Conservation (phyloP, 176 grass and related monocot genomes). For the Carex cristatella region DNA sequence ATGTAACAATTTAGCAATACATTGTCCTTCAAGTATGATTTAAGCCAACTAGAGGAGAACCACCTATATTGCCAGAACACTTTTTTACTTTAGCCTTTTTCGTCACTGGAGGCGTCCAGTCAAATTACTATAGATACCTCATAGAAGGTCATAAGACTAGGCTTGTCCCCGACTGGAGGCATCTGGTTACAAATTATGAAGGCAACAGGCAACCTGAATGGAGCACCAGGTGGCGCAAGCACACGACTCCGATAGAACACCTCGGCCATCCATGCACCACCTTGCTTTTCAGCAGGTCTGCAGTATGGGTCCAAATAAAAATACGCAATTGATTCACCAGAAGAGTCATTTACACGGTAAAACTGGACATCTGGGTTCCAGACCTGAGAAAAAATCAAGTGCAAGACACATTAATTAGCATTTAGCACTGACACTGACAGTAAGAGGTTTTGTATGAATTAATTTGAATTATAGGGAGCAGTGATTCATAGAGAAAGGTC, state of each 20-base stretch:
- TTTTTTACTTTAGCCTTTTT: too few relatives aligned
- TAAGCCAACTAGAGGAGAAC: too few relatives aligned
- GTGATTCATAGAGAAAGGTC: slow-evolving; percentile 39
- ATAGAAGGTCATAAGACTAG: slow-evolving; percentile 88
- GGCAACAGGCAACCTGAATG: slow-evolving; percentile 72
- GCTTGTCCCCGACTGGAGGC: slow-evolving; percentile 74
- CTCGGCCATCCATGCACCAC: slow-evolving; percentile 84
- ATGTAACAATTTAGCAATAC: too few relatives aligned
- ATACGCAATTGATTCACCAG: slow-evolving; percentile 59
- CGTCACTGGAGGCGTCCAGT: not conserved
- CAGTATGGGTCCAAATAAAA: slow-evolving; percentile 93
- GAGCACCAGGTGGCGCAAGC: slow-evolving; percentile 48
- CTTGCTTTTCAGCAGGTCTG: slow-evolving; percentile 84
- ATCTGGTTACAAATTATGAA: slow-evolving; percentile 91
- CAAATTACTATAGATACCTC: slow-evolving; percentile 49
- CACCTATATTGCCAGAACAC: too few relatives aligned
- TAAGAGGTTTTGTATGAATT: not conserved
- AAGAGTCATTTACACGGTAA: slow-evolving; percentile 77
- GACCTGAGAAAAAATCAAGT: slow-evolving; percentile 36
- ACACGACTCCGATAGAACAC: slow-evolving; percentile 66
- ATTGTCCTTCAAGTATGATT: too few relatives aligned
- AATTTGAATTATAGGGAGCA: not conserved
- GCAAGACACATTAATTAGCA: not conserved
- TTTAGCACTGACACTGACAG: not conserved
- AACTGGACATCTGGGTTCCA: slow-evolving; percentile 80